Conservation (phyloP, 495 filamentous ascomycete species). For the Jackrogersella minutella region DNA sequence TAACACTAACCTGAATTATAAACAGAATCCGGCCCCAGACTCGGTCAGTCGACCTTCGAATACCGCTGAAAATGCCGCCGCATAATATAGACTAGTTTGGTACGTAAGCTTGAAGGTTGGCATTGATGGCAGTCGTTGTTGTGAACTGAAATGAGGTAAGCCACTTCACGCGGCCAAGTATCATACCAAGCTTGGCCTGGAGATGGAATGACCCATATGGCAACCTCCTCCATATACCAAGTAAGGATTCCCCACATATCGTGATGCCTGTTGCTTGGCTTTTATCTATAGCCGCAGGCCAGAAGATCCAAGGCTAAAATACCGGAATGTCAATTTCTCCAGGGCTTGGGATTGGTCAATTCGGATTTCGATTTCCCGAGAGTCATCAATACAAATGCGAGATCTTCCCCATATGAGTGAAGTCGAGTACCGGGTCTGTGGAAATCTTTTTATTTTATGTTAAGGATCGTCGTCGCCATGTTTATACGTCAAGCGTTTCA, state of each 20-base stretch:
- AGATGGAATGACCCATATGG: neutral
- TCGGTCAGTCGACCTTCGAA: no score
- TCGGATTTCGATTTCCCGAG: constrained; percentile 36
- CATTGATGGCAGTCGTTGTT: neutral
- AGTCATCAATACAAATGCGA: constrained; percentile 28
- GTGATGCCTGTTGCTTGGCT: neutral
- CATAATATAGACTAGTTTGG: no score
- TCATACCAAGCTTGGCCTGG: neutral
- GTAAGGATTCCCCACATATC: constrained; percentile 23
- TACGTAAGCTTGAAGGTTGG: neutral
- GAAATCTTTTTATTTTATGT: constrained; percentile 7
- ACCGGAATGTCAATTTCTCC: constrained; percentile 16
- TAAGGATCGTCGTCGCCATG: constrained; percentile 19
- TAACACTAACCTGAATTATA: no score
- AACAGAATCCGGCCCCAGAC: no score
- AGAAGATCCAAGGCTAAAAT: constrained; percentile 24
- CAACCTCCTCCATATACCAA: neutral
- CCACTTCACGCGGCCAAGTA: neutral
- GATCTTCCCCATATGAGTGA: constrained; percentile 1
- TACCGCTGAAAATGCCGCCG: no score
- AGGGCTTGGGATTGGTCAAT: constrained; percentile 20
- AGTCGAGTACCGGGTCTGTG: constrained; percentile 15
- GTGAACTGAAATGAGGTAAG: neutral
- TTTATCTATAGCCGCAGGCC: constrained; percentile 15
- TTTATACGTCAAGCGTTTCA: constrained; percentile 24